phyloP scores from a whole-genome alignment of 352 stramenopile species.

The Plasmopara halstedii region DNA sequence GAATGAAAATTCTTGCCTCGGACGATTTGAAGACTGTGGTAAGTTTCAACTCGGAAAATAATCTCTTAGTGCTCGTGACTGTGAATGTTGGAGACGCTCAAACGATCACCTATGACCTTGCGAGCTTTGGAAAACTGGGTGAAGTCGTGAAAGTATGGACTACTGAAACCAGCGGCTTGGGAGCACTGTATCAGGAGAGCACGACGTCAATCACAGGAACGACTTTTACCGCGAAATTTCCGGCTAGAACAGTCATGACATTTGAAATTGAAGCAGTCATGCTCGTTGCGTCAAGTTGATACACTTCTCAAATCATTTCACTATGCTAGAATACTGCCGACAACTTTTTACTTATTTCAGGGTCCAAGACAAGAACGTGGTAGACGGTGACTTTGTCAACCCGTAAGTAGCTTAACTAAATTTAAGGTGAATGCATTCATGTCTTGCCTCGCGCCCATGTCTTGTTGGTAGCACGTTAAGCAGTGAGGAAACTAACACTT shows the following conservation, averaged over 20 bases:
- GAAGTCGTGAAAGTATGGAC: constrained; percentile 28
- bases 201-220: constrained; percentile 6
- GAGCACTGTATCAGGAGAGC: constrained; percentile 25
- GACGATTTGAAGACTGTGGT: constrained; percentile 34
- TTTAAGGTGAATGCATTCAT: too few species aligned
- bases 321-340: too few species aligned
- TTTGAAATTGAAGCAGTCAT: constrained; percentile 18
- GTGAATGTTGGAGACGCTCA: constrained; percentile 31
- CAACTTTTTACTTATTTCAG: too few species aligned
- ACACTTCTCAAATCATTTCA: too few species aligned
- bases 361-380: too few species aligned
- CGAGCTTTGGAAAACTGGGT: constrained; percentile 21
- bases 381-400: too few species aligned
- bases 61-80: constrained; percentile 37
- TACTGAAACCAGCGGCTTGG: constrained; percentile 36
- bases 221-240: constrained; percentile 14
- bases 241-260: constrained; percentile 16
- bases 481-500: too few species aligned
- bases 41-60: constrained; percentile 27
- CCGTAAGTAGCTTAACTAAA: too few species aligned
- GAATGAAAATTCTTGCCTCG: constrained; percentile 40
- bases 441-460: too few species aligned
- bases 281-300: constrained; percentile 4
- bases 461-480: too few species aligned
- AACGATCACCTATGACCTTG: constrained; percentile 37